Percentiles rank a stretch among this genome's conserved stretches.
Conservation (phyloP, 805 yeast species). For the Pichia cephalocereana region DNA sequence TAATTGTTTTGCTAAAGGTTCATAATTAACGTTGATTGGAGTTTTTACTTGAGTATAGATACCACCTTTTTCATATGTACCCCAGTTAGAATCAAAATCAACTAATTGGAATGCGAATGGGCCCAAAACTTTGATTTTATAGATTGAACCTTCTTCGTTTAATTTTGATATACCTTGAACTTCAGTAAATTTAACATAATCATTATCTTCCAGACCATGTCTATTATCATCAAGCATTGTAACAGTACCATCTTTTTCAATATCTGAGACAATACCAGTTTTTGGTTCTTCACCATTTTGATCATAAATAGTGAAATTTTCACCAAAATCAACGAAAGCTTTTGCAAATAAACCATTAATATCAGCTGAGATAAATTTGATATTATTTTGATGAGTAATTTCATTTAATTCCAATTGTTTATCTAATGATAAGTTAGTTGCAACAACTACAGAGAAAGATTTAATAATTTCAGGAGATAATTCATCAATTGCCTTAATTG, state of each 20-base stretch:
- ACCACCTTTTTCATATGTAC: slow-evolving; percentile 74
- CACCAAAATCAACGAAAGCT: slow-evolving; percentile 87
- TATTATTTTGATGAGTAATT: slow-evolving; percentile 61
- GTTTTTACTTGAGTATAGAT: slow-evolving; percentile 86
- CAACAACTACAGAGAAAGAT: slow-evolving; percentile 71
- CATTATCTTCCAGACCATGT: slow-evolving; percentile 92
- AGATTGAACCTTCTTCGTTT: slow-evolving; percentile 58
- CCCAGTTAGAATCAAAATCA: slow-evolving; percentile 44
- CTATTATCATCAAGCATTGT: slow-evolving; percentile 86
- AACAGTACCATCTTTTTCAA: slow-evolving; percentile 84
- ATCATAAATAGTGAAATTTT: slow-evolving; percentile 69
- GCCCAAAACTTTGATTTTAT: slow-evolving; percentile 77
- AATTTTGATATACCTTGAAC: slow-evolving; percentile 69
- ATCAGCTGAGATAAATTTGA: slow-evolving; percentile 76
- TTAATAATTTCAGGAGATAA: slow-evolving; percentile 46
- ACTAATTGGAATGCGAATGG: slow-evolving; percentile 83
- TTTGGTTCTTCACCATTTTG: slow-evolving; percentile 89
- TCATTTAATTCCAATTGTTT: slow-evolving; percentile 68
- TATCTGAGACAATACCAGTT: slow-evolving; percentile 80
- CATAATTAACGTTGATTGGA: slow-evolving; percentile 56
- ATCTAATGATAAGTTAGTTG: slow-evolving; percentile 67
- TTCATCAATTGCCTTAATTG: slow-evolving; percentile 56
- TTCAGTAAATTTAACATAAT: slow-evolving; percentile 78
- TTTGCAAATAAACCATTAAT: slow-evolving; percentile 83
- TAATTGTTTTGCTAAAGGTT: slow-evolving; percentile 56